Base-by-base conservation (phyloP, 805 yeast genomes). In the Sungouiella thailandica region DNA sequence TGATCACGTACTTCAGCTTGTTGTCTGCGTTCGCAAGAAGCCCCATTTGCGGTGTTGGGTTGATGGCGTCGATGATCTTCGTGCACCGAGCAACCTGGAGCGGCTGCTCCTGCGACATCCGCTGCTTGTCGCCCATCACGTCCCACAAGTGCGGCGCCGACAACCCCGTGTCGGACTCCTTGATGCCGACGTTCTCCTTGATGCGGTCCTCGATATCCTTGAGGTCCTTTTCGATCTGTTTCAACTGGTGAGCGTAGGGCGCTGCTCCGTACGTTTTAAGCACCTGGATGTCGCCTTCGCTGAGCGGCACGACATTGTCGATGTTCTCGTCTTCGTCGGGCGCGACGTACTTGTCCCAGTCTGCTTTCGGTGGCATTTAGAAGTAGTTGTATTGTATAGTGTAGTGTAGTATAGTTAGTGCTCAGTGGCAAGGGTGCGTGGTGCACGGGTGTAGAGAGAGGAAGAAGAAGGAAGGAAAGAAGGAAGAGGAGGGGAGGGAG, bases 1-100 rank as follows among this genome's bases (percentile, higher is more conserved):
- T 94, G 56, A 93, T 93, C 40, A 94, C 95, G 60, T 93, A 94
- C 59, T 90, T 87, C 22, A 90, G 70, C 57, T 85, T 88, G 53
- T 83, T 90, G 43, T 88, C 95, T 28, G 83, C 85, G 39, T 78
- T 80, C 37, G 61, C 63, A 31, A 63, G 46, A 22, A 46, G 35
- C 16, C 62, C 62, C 32, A 59, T 52, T 25, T 44, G 55, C 17
- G 62, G 62, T 24, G 50, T 52, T 9, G 65, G 60, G 34, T 55
- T 57, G 22, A 62, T 52, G 33, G 81, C 76, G 52, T 82, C 83
- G 44, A 93, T 90, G 62, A 94, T 93, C 67, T 94, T 93, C 17
- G 98, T 94, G 65, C 99, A 93, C 58, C 99, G 75, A 12, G 99
- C 98, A 29, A 94, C 99, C 62, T 93, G 99, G 46, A 93, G 69